phyloP scores from a whole-genome alignment of 2,329 filamentous ascomycete species.

The Pyricularia sp. region DNA sequence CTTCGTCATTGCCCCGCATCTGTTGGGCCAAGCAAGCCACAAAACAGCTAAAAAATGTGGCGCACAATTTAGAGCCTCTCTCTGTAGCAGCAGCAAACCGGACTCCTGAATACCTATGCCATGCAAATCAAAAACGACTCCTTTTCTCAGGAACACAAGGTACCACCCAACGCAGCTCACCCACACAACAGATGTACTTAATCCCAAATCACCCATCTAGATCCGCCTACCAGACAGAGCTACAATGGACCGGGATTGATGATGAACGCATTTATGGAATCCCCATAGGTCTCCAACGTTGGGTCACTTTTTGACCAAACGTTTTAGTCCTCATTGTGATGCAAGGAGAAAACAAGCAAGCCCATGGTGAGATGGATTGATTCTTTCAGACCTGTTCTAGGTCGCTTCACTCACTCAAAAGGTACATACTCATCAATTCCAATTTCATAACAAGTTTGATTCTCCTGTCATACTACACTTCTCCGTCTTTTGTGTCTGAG shows the following conservation, averaged over 20 bases:
- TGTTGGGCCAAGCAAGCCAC: background rate
- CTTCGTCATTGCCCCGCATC: conserved; percentile 1
- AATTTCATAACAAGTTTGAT: background rate
- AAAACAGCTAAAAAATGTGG: background rate
- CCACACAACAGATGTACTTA: background rate
- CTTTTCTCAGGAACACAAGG: no score
- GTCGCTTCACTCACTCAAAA: background rate
- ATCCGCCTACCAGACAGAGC: background rate
- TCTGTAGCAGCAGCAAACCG: background rate
- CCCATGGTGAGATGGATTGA: background rate
- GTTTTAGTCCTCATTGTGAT: background rate
- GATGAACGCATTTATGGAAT: background rate
- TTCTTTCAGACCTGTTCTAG: background rate
- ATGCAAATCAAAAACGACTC: no score
- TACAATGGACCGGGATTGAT: background rate
- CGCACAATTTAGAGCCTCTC: background rate
- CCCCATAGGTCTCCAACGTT: background rate
- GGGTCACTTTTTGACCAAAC: background rate
- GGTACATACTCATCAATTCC: background rate
- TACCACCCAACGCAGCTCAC: background rate
- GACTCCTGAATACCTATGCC: background rate
- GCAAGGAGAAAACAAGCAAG: background rate
- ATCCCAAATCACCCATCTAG: background rate
- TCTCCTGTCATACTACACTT: background rate
- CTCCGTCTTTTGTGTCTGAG: background rate